Evolutionary conservation across 2,329 filamentous ascomycete genomes (phyloP).

Genomic region (Neocucurbitaria cava): DNA sequence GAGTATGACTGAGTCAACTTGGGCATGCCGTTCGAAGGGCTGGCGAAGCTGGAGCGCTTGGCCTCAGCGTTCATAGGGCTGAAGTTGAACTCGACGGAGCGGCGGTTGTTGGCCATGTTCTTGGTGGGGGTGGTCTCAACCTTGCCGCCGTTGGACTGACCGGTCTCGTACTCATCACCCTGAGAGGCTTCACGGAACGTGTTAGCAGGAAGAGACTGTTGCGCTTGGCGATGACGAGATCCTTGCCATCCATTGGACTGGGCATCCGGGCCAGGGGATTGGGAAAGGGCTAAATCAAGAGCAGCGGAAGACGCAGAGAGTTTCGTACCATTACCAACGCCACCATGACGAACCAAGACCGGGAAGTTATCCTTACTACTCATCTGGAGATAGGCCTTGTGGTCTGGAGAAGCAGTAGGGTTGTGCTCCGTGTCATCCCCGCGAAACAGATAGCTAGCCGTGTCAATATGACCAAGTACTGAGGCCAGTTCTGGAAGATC

Average conservation of each 20-base stretch:
- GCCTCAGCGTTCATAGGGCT: constrained; percentile 45
- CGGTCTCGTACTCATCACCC: constrained; percentile 45
- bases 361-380: constrained; percentile 86
- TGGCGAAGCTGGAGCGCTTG: constrained; percentile 58
- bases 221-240: constrained; percentile 70
- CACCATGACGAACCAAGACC: constrained; percentile 74
- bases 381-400: constrained; percentile 73
- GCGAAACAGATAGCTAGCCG: constrained; percentile 83
- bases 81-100: constrained; percentile 57
- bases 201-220: constrained; percentile 66
- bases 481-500: constrained; percentile 55
- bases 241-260: constrained; percentile 65
- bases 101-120: constrained; percentile 50
- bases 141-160: constrained; percentile 43
- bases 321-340: constrained; percentile 65
- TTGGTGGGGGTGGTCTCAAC: constrained; percentile 53
- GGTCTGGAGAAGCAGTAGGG: constrained; percentile 66
- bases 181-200: constrained; percentile 53
- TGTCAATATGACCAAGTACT: constrained; percentile 81
- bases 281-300: constrained; percentile 77
- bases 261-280: constrained; percentile 68
- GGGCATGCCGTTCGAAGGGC: constrained; percentile 67
- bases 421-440: constrained; percentile 65
- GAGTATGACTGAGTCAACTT: constrained; percentile 90
- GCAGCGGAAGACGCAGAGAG: constrained; percentile 82